Evolutionary conservation across 345 rosid species (phyloP), one percentile per base, ranked within the genome.

Genomic region (Eucalyptus decipiens): DNA sequence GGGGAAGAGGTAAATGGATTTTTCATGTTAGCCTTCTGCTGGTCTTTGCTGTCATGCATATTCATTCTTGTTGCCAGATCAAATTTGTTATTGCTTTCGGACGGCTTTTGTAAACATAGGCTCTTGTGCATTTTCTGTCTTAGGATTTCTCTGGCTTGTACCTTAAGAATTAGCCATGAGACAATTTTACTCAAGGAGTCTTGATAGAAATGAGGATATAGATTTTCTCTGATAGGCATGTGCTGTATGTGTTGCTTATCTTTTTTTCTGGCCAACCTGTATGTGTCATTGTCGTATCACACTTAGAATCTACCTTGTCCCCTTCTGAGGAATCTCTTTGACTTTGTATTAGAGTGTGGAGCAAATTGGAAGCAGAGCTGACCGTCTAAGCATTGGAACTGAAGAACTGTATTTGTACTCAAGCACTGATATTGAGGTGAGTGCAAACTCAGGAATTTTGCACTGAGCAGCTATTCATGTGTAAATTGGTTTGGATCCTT

Each of bases 281-380:
- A 40, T 21, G 23, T 40, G 83, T 17, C 30, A 37, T 21, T 76
- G 42, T 40, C 47, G 4, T 76, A 21, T 76, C 28, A 21, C 83
- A 76, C 47, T 40, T 40, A 11, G 14, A 40, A 40, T 37, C 26
- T 37, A 37, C 28, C 45, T 23, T 87, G 17, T 17, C 15, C 26
- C 51, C 6, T 83, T 85, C 43, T 30, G 62, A 48, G 24, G 49
- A 58, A 0, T 85, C 65, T 28, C 17, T 60, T 86, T 87, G 19
- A 54, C 86, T 56, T 87, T 54, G 49, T 89, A 89, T 90, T 94
- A 97, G 99, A 97, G 99, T 89, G 95, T 96, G 34, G 98, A 96
- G 91, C 99, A 97, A 93, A 96, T 97, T 90, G 95, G 96, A 86
- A 93, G 94, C 92, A 96, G 99, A 89, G 99, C 99, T 90, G 97